phyloP scores from a whole-genome alignment of 2,329 filamentous ascomycete species.

The Colletotrichum limetticola region DNA sequence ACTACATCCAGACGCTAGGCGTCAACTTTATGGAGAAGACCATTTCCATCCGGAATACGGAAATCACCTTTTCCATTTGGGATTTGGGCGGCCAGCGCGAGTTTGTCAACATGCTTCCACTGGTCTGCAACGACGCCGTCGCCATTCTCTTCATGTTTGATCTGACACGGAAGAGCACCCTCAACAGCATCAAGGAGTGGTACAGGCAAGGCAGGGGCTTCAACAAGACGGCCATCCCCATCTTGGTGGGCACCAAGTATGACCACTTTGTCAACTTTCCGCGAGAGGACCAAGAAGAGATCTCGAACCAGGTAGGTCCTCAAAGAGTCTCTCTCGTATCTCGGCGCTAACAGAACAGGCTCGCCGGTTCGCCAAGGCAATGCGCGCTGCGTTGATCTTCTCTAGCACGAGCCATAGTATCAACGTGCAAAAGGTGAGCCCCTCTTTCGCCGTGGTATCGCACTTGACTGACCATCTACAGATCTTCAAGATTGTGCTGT shows the following conservation, averaged over 20 bases:
- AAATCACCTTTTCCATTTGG: constrained; percentile 99
- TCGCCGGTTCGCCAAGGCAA: constrained; percentile 95
- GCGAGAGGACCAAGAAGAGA: constrained; percentile 96
- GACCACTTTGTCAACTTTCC: constrained; percentile 99
- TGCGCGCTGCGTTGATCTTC: constrained; percentile 98
- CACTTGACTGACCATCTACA: constrained; percentile 49
- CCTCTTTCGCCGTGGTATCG: not conserved
- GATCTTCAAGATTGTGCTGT: constrained; percentile 99
- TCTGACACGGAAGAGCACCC: constrained; percentile 94
- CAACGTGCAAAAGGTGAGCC: constrained; percentile 91
- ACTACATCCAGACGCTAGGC: constrained; percentile 98
- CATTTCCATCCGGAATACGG: constrained; percentile 98
- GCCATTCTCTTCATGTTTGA: constrained; percentile 99
- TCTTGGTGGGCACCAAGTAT: constrained; percentile 97
- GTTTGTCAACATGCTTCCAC: constrained; percentile 98
- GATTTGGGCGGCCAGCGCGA: constrained; percentile 97
- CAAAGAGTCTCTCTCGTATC: not conserved
- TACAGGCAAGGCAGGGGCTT: constrained; percentile 97
- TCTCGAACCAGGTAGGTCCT: constrained; percentile 84
- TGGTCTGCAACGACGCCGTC: constrained; percentile 99
- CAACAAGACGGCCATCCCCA: constrained; percentile 99
- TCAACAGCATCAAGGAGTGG: constrained; percentile 99
- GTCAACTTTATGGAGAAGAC: constrained; percentile 99
- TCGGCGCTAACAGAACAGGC: constrained; percentile 66
- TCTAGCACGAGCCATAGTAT: constrained; percentile 99